These are phyloP conservation scores for Cinnamomum chago DNA, from an alignment of 164 flowering plant genomes.

Conservation along the genomic window DNA sequence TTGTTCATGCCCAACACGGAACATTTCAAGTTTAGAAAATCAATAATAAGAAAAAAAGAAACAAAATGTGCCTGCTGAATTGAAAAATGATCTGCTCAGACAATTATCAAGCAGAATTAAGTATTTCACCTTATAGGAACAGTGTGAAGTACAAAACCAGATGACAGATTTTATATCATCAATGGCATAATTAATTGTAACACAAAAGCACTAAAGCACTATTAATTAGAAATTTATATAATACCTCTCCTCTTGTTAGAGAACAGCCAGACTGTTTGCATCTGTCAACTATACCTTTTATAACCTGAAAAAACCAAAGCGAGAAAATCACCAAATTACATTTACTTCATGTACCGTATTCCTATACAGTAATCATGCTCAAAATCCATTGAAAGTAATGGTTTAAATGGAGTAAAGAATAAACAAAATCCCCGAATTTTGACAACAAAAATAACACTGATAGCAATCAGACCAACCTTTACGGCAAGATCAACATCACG, in stretches of 20 bases:
- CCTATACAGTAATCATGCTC: neutral
- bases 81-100: no score
- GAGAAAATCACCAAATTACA: neutral
- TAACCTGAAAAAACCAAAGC: conserved; percentile 48
- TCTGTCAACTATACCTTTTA: conserved; percentile 91
- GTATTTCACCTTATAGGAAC: neutral
- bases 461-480: conserved; percentile 40
- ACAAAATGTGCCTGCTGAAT: no score
- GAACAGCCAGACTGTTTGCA: conserved; percentile 79
- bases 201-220: neutral
- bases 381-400: neutral
- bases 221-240: neutral
- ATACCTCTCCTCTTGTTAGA: conserved; percentile 96
- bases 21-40: no score
- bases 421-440: neutral
- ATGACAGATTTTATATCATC: no score
- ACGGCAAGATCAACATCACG: conserved; percentile 99
- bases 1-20: no score
- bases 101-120: no score
- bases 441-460: neutral
- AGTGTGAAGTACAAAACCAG: no score
- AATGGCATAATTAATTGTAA: neutral
- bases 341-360: neutral
- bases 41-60: no score
- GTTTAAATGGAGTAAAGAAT: neutral